Conservation (phyloP, 805 yeast genomes). For the Candida pseudoglaebosa region DNA sequence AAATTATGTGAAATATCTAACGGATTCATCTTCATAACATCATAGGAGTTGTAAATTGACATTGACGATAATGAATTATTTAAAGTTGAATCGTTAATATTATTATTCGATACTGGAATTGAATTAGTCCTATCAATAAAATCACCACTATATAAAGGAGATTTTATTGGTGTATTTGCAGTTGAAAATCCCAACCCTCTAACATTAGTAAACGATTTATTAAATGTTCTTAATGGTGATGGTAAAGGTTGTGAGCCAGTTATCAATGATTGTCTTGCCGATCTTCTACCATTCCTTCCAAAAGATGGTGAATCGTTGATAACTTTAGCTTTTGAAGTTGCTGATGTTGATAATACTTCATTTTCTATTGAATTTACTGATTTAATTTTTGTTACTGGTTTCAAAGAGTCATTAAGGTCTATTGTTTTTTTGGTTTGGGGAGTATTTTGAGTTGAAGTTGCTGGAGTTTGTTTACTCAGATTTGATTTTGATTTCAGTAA, state of each 20-base stretch:
- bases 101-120: not conserved
- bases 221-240: conserved; percentile 69
- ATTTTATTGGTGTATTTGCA: conserved; percentile 35
- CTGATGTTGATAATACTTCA: conserved; percentile 4
- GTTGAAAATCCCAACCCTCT: conserved; percentile 36
- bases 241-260: conserved; percentile 94
- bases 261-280: conserved; percentile 72
- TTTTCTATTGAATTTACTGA: conserved; percentile 1
- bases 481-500: conserved; percentile 36
- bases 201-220: conserved; percentile 36
- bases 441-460: conserved; percentile 13
- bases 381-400: conserved; percentile 2
- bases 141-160: conserved; percentile 5
- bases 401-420: not conserved
- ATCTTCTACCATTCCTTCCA: conserved; percentile 45
- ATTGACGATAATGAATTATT: conserved; percentile 39
- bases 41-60: conserved; percentile 33
- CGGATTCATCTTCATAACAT: conserved; percentile 14
- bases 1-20: conserved; percentile 13
- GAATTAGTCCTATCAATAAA: conserved; percentile 2
- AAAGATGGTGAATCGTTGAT: conserved; percentile 30
- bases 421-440: conserved; percentile 9
- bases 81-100: conserved; percentile 20
- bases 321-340: conserved; percentile 1
- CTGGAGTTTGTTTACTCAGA: conserved; percentile 11